These are phyloP conservation scores for Neoascochyta sp. DNA, from an alignment of 2,329 filamentous ascomycete species.

Conservation along the genomic window DNA sequence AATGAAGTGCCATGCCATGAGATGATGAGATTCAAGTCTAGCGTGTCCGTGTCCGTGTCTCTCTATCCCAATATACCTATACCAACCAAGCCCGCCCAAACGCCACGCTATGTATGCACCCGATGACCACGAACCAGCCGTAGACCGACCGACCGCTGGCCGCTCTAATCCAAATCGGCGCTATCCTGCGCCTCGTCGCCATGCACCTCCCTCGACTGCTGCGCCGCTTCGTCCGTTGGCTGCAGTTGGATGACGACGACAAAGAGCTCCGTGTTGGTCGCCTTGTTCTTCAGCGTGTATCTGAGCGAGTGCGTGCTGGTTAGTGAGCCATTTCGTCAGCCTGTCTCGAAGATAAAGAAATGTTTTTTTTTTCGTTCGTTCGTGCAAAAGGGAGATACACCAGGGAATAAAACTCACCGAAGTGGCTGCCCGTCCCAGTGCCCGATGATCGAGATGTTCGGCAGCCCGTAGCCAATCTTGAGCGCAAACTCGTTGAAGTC, in stretches of 20 bases:
- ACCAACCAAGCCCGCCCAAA: no score
- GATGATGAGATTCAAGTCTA: no score
- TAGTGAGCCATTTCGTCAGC: slow-evolving; percentile 20
- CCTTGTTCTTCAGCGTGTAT: slow-evolving; percentile 83
- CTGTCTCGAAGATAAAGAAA: slow-evolving; percentile 28
- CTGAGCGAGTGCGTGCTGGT: slow-evolving; percentile 76
- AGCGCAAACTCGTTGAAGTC: slow-evolving; percentile 78
- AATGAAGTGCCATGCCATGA: no score
- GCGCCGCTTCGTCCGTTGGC: slow-evolving; percentile 56
- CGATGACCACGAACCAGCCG: no score
- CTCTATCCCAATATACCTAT: no score
- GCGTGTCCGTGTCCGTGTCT: no score
- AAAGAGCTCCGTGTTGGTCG: slow-evolving; percentile 70
- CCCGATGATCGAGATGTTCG: slow-evolving; percentile 70
- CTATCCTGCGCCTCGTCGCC: slow-evolving; percentile 16
- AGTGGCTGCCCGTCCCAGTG: slow-evolving; percentile 78
- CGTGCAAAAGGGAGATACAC: not conserved
- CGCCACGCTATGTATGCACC: no score
- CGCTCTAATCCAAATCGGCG: slow-evolving; percentile 16
- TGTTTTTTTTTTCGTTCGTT: not conserved
- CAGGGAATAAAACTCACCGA: slow-evolving; percentile 51
- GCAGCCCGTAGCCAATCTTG: slow-evolving; percentile 52
- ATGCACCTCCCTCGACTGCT: slow-evolving; percentile 25
- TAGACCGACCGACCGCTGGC: no score
- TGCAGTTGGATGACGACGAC: slow-evolving; percentile 78